These are phyloP conservation scores for Catharanthus roseus DNA, from an alignment of 257 asterid species.

Conservation along the genomic window DNA sequence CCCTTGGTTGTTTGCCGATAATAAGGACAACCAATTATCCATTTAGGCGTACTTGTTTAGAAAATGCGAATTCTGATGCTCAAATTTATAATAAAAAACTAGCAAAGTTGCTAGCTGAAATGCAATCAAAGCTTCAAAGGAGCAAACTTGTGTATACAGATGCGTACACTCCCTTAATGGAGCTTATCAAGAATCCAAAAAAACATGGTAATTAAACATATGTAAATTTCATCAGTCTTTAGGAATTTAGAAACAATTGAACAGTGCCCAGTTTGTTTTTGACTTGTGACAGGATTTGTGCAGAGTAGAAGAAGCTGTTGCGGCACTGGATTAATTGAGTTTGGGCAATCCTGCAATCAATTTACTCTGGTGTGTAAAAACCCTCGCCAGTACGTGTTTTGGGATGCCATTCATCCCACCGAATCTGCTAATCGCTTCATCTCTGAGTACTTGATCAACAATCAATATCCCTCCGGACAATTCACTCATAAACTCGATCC, in stretches of 20 bases:
- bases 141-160: conserved; percentile 48
- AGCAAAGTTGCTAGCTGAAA: conserved; percentile 31
- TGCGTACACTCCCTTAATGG: conserved; percentile 39
- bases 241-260: too few relatives aligned
- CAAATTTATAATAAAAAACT: conserved; percentile 44
- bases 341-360: conserved; percentile 5
- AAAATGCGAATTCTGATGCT: conserved; percentile 43
- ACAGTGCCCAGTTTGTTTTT: too few relatives aligned
- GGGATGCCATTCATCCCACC: conserved; percentile 18
- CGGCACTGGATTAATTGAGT: conserved; percentile 26
- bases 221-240: too few relatives aligned
- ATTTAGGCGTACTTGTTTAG: conserved; percentile 31
- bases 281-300: conserved; percentile 18
- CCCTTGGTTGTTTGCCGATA: conserved; percentile 64
- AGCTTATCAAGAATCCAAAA: conserved; percentile 44
- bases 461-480: too few relatives aligned
- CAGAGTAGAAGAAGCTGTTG: conserved; percentile 27
- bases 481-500: too few relatives aligned
- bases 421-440: conserved; percentile 11
- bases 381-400: conserved; percentile 16
- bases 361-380: conserved; percentile 8
- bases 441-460: neutral
- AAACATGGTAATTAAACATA: conserved; percentile 6
- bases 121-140: conserved; percentile 35
- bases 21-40: conserved; percentile 47